A percentile compares a stretch with the other conserved stretches of the same genome.
phyloP scores from a whole-genome alignment of 371 early-diverging fungal genomes.

The Mucor indicus region DNA sequence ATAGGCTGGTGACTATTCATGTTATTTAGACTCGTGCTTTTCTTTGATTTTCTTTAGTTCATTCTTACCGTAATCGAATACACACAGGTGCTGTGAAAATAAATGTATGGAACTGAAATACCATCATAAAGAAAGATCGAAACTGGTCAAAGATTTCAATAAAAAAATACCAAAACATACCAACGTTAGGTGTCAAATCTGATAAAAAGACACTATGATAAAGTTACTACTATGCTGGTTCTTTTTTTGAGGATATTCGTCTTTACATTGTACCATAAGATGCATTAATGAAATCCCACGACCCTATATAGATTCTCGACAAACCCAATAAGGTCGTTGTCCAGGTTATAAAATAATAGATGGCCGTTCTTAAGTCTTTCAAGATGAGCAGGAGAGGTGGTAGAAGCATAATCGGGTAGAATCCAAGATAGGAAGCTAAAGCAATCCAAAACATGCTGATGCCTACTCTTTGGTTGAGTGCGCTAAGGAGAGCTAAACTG shows the following conservation, averaged over 20 bases:
- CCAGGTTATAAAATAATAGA: slow-evolving; percentile 17
- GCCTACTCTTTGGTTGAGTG: slow-evolving; percentile 48
- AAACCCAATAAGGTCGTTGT: slow-evolving; percentile 45
- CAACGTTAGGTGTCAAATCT: slow-evolving; percentile 94
- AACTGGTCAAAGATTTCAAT: slow-evolving; percentile 98
- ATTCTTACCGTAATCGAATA: slow-evolving; percentile 63
- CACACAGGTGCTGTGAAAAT: slow-evolving; percentile 81
- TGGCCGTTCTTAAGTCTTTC: background rate
- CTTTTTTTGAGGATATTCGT: background rate
- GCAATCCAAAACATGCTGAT: slow-evolving; percentile 67
- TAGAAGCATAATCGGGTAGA: slow-evolving; percentile 83
- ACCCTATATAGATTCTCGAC: slow-evolving; percentile 60
- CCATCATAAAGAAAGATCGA: slow-evolving; percentile 86
- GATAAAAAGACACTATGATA: slow-evolving; percentile 45
- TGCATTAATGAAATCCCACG: slow-evolving; percentile 69
- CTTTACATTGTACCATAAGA: slow-evolving; percentile 81
- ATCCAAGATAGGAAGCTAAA: slow-evolving; percentile 71
- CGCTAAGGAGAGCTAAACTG: slow-evolving; percentile 63
- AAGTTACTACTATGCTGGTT: background rate
- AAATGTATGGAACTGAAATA: slow-evolving; percentile 87
- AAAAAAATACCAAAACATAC: slow-evolving; percentile 97
- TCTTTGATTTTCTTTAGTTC: too few relatives aligned
- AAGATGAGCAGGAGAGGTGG: slow-evolving; percentile 58
- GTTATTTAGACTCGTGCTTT: too few relatives aligned
- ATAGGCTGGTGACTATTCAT: slow-evolving; percentile 68